Evolutionary conservation across 1,284 basidiomycete genomes (phyloP).

Genomic region (Coniferiporia weirii): DNA sequence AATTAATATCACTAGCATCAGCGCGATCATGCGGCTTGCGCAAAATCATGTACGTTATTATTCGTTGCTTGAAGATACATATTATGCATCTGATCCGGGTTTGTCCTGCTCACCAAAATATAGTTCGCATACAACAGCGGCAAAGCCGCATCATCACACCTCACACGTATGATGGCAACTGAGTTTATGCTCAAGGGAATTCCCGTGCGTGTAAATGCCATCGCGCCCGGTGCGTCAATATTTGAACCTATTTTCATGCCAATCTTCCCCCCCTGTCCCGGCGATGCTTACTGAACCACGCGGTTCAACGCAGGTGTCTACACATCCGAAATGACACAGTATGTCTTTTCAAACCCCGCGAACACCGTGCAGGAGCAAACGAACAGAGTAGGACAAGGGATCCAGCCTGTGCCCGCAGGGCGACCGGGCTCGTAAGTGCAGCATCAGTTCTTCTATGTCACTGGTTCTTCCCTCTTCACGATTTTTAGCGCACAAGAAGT

Average conservation of each 20-base stretch:
- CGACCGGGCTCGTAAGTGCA: slow-evolving; percentile 59
- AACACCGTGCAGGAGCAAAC: slow-evolving; percentile 33
- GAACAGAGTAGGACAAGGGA: slow-evolving; percentile 49
- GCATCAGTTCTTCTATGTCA: background rate
- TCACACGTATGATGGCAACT: slow-evolving; percentile 69
- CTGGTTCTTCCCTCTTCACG: background rate
- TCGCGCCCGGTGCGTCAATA: slow-evolving; percentile 46
- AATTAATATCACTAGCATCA: slow-evolving; percentile 74
- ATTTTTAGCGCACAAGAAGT: slow-evolving; percentile 56
- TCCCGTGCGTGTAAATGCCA: slow-evolving; percentile 63
- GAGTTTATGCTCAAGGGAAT: slow-evolving; percentile 66
- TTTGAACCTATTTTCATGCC: background rate
- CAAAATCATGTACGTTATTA: slow-evolving; percentile 62
- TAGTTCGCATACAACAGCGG: slow-evolving; percentile 77
- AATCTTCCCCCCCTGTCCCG: background rate
- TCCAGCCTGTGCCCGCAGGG: slow-evolving; percentile 54
- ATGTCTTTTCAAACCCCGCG: slow-evolving; percentile 34
- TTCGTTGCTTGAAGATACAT: background rate
- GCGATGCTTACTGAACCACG: no score
- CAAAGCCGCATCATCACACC: slow-evolving; percentile 70
- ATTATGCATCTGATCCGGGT: background rate
- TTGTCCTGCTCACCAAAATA: background rate
- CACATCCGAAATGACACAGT: slow-evolving; percentile 70
- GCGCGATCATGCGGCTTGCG: slow-evolving; percentile 59
- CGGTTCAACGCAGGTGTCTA: slow-evolving; percentile 44